Percentiles rank a stretch among this genome's conserved stretches.
Evolutionary conservation across 495 filamentous ascomycete species (phyloP).

Genomic region (Penicillium lagena): DNA sequence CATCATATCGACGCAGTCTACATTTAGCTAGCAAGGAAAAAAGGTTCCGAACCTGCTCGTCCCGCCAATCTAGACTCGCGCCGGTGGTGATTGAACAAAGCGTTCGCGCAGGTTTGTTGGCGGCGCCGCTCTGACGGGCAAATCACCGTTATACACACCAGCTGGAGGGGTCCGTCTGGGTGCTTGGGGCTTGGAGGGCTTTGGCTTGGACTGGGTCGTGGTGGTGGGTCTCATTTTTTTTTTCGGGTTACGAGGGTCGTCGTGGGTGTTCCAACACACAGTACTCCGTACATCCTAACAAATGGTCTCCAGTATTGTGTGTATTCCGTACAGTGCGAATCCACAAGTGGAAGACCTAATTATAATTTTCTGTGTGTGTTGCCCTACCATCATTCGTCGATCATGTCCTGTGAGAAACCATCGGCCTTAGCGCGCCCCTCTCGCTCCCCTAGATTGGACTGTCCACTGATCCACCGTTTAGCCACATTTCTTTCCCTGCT

Average conservation of each 20-base stretch:
- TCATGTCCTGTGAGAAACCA: constrained; percentile 25
- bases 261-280: too few species aligned
- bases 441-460: constrained; percentile 6
- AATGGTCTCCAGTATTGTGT: too few species aligned
- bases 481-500: neutral
- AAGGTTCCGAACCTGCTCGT: neutral
- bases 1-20: too few species aligned
- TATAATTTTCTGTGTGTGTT: neutral
- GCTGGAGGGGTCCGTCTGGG: constrained; percentile 1
- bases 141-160: constrained; percentile 37
- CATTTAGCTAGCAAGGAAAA: too few species aligned
- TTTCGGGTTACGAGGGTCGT: too few species aligned
- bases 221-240: too few species aligned
- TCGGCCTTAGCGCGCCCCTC: constrained; percentile 23
- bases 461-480: neutral
- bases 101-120: constrained; percentile 16
- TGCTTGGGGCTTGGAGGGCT: too few species aligned
- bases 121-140: constrained; percentile 17
- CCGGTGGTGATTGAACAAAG: constrained; percentile 13
- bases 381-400: constrained; percentile 26
- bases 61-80: constrained; percentile 15
- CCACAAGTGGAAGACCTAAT: too few species aligned
- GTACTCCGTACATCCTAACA: too few species aligned
- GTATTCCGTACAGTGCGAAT: too few species aligned
- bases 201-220: too few species aligned